Conservation (phyloP, 192 early-diverging fungal species). For the Coemansia sp. region DNA sequence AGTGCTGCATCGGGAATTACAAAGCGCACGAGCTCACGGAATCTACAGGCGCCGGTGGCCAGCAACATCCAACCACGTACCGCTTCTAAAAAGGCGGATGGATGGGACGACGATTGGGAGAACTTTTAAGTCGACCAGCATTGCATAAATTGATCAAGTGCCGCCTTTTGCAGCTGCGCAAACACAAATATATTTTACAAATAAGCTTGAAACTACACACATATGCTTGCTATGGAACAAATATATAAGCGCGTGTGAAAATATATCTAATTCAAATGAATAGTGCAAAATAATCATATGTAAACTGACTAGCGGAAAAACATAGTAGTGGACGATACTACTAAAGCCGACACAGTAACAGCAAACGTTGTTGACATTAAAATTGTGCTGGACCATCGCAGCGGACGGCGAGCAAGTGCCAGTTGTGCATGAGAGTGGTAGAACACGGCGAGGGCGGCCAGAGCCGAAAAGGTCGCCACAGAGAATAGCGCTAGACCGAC, state of each 20-base stretch:
- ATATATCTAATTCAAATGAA: no score
- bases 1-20: slow-evolving; percentile 1
- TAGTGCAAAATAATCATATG: not conserved
- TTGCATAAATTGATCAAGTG: not conserved
- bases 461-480: slow-evolving; percentile 15
- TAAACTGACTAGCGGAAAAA: not conserved
- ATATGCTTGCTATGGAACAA: no score
- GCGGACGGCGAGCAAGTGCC: slow-evolving; percentile 15
- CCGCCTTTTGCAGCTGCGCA: no score
- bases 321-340: not conserved
- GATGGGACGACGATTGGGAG: slow-evolving; percentile 46
- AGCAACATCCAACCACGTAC: slow-evolving; percentile 14
- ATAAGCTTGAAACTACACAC: no score
- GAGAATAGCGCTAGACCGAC: slow-evolving; percentile 20
- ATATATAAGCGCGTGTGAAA: no score
- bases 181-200: no score
- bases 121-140: slow-evolving; percentile 20
- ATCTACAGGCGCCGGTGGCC: slow-evolving; percentile 5
- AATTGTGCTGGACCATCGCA: slow-evolving; percentile 33
- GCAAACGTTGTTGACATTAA: slow-evolving; percentile 20
- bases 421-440: slow-evolving; percentile 33
- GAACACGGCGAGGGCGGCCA: slow-evolving; percentile 22
- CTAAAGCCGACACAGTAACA: slow-evolving; percentile 6
- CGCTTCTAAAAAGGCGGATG: slow-evolving; percentile 17
- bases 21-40: slow-evolving; percentile 20